Percentiles rank a stretch among this genome's conserved stretches.
These are phyloP conservation scores for Flaveria robusta DNA, from an alignment of 129 eudicot species.

Conservation along the genomic window DNA sequence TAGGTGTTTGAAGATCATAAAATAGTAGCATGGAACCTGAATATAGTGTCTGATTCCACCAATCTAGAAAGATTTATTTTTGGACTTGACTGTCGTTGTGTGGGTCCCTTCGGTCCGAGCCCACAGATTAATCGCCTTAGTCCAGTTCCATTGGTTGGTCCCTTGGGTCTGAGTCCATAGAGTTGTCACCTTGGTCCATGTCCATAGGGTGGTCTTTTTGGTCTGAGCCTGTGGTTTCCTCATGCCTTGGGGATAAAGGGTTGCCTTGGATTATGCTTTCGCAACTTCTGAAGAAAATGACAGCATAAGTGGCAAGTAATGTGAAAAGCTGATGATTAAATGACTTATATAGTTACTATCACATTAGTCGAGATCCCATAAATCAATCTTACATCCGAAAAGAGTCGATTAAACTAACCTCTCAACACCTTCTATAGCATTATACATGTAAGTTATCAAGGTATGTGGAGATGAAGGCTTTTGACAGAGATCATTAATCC, in stretches of 20 bases:
- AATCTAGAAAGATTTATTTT: slow-evolving; percentile 23
- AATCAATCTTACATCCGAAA: neutral
- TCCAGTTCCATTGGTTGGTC: neutral
- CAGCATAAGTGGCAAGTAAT: neutral
- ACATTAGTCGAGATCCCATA: neutral
- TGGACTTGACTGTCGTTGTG: slow-evolving; percentile 32
- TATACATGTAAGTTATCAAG: neutral
- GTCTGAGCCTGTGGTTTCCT: neutral
- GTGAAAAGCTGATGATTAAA: neutral
- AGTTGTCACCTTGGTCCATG: neutral
- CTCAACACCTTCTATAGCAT: neutral
- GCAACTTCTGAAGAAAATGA: neutral
- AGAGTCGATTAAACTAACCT: neutral
- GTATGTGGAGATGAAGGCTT: neutral
- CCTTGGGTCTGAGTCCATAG: neutral
- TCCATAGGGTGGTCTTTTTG: neutral
- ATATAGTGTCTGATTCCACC: slow-evolving; percentile 1
- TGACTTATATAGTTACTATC: neutral
- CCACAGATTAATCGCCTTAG: neutral
- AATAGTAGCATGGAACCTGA: neutral
- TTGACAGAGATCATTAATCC: neutral
- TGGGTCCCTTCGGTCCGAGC: neutral
- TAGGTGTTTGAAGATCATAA: neutral
- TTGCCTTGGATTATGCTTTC: neutral
- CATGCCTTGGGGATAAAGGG: neutral